These are phyloP conservation scores for Calonectria leucothoes DNA, from an alignment of 2,329 filamentous ascomycete species.

Conservation along the genomic window DNA sequence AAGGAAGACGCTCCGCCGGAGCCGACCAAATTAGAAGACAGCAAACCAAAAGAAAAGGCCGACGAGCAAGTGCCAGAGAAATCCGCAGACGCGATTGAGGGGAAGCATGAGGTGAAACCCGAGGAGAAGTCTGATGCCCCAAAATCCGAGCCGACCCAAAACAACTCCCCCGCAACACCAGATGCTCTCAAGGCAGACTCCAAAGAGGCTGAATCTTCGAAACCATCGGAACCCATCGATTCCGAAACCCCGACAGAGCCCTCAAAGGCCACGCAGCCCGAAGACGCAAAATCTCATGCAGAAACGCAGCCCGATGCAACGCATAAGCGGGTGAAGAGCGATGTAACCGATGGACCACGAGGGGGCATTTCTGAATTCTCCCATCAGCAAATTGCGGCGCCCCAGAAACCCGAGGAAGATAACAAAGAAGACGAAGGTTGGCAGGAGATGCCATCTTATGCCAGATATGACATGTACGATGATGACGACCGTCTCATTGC, in stretches of 20 bases:
- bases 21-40: neutral
- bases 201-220: neutral
- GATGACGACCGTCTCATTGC: constrained; percentile 91
- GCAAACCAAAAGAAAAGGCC: constrained; percentile 16
- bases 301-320: constrained; percentile 25
- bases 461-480: constrained; percentile 94
- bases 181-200: neutral
- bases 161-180: neutral
- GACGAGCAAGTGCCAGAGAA: neutral
- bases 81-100: constrained; percentile 5
- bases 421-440: constrained; percentile 75
- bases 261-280: constrained; percentile 9
- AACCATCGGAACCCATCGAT: neutral
- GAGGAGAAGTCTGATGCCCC: constrained; percentile 18
- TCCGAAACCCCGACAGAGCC: constrained; percentile 21
- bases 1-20: constrained; percentile 12
- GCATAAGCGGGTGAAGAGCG: constrained; percentile 53
- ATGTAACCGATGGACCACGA: constrained; percentile 47
- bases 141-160: constrained; percentile 11
- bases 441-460: constrained; percentile 95
- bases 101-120: neutral
- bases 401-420: constrained; percentile 62
- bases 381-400: constrained; percentile 79
- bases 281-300: constrained; percentile 30
- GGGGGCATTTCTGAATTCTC: constrained; percentile 83